Base-by-base conservation (phyloP, 495 filamentous ascomycete species). In the Xylaria venustula region DNA sequence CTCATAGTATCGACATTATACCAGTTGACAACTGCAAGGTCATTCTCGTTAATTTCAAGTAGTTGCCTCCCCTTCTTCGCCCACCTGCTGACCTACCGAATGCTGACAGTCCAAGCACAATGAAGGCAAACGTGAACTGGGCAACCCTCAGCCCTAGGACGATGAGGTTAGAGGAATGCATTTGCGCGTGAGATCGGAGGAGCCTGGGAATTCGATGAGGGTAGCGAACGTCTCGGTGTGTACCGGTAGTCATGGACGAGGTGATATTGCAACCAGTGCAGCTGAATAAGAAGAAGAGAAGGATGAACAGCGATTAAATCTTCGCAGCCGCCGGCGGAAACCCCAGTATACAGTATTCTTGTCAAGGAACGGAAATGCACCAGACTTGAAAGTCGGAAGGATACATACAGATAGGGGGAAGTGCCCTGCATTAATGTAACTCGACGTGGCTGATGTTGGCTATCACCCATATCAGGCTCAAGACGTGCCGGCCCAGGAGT, bases 31-130 rank as follows among this genome's bases (percentile, higher is more conserved):
- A 84, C 81, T 55, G n/a, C 40, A n/a, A 45, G 22, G 9, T 5
- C n/a, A 2, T 3, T 4, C 23, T 65, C 61, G 61, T 59, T 37
- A 19, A 46, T 22, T n/a, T 41, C 22, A 14, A 4, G 8, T 41
- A 26, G 25, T 19, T 0, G 37, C 14, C 20, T 48, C n/a, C n/a
- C 1, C 17, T 54, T 55, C 40, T 2, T 32, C 37, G 22, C 51
- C 34, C 20, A 25, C 34, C 46, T 14, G 45, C 26, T 47, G n/a
- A 45, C 83, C 7, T 78, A 94, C 91, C 85, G 70, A 88, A 91
- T 50, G 78, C 84, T 19, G 87, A 87, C 36, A 95, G 74, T 20
- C 78, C 85, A 50, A 95, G 71, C 34, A 90, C 78, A 46, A 89
- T 79, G 64, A 91, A 66, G 11, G 87, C 85, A 54, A 91, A 85